Percentiles rank a stretch among this genome's conserved stretches.
Evolutionary conservation across 495 filamentous ascomycete genomes (phyloP).

Genomic region (Aspergillus sparsus): DNA sequence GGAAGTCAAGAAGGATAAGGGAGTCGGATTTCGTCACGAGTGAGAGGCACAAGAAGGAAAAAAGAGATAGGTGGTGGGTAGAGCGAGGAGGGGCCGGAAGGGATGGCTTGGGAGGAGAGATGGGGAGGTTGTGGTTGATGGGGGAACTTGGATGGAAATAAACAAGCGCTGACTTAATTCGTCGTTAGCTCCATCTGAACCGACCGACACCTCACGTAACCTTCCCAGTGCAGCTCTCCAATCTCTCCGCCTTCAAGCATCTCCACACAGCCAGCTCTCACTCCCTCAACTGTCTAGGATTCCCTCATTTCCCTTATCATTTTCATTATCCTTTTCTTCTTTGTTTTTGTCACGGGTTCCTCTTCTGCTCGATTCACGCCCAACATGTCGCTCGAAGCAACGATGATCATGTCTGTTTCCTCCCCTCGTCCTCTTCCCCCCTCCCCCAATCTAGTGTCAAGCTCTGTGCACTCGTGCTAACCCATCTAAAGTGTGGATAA

Average conservation of each 20-base stretch:
- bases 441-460: not conserved
- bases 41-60: not conserved
- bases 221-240: conserved; percentile 8
- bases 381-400: conserved; percentile 72
- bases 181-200: conserved; percentile 23
- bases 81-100: conserved; percentile 16
- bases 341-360: conserved; percentile 7
- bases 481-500: conserved; percentile 76
- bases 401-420: conserved; percentile 67
- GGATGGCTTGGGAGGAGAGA: conserved; percentile 22
- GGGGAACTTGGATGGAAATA: conserved; percentile 18
- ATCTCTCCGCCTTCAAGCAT: conserved; percentile 12
- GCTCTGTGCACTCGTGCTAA: conserved; percentile 28
- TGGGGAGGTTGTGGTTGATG: conserved; percentile 20
- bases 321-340: conserved; percentile 14
- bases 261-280: not conserved
- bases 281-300: too few relatives aligned
- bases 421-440: conserved; percentile 4
- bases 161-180: conserved; percentile 36
- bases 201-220: conserved; percentile 27
- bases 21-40: not conserved
- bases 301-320: too few relatives aligned
- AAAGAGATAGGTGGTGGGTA: not conserved
- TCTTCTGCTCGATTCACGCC: conserved; percentile 22
- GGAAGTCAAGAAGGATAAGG: not conserved